These are phyloP conservation scores for Acanthamoeba lenticulata DNA, from an alignment of 208 protist genomes.

Conservation along the genomic window DNA sequence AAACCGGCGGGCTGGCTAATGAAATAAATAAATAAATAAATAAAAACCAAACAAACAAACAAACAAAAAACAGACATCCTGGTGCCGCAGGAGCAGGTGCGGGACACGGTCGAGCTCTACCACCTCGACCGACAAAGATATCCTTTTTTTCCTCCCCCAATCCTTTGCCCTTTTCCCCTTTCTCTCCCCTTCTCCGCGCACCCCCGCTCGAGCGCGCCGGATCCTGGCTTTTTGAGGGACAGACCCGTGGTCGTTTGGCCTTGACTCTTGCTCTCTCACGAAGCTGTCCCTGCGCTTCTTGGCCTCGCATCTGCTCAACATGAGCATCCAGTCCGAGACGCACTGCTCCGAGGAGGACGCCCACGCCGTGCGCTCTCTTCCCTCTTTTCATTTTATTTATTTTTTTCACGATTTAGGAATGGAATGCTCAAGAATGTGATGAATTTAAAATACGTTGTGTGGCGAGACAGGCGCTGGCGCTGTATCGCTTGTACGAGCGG, in stretches of 20 bases:
- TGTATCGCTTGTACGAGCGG: conserved; percentile 7
- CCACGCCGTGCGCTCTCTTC: conserved; percentile 84
- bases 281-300: conserved; percentile 95
- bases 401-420: too few relatives aligned
- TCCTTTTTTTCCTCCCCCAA: background rate
- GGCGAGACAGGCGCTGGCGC: background rate
- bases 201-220: too few relatives aligned
- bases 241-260: background rate
- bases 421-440: background rate
- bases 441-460: background rate
- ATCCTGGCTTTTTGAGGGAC: background rate
- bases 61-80: conserved; percentile 86
- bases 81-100: conserved; percentile 95
- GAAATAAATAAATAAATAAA: too few relatives aligned
- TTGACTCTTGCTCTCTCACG: background rate
- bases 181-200: background rate
- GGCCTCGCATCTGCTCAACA: conserved; percentile 92
- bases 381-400: background rate
- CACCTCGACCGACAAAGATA: conserved; percentile 87
- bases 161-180: background rate
- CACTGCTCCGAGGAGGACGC: conserved; percentile 97
- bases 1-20: too few relatives aligned
- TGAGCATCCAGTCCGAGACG: conserved; percentile 94
- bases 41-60: too few relatives aligned
- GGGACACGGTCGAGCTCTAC: conserved; percentile 97